These are phyloP conservation scores for Termitomyces sp. DNA, from an alignment of 768 basidiomycete genomes.

Conservation along the genomic window DNA sequence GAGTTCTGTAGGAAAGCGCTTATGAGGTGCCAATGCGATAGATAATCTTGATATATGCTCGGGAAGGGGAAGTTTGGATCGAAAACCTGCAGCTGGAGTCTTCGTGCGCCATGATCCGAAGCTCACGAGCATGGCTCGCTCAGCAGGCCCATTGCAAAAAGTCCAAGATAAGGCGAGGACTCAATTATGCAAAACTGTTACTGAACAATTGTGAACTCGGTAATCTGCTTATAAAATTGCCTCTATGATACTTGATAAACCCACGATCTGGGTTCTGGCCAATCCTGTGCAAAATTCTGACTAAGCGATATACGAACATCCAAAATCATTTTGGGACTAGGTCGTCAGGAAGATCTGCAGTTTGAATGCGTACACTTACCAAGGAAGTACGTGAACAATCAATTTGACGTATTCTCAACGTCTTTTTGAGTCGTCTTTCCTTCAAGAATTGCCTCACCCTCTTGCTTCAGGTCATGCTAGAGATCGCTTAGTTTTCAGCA, in stretches of 20 bases:
- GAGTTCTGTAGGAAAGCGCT: not conserved
- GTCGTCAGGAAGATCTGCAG: too few relatives aligned
- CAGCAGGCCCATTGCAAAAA: too few relatives aligned
- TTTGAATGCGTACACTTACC: not conserved
- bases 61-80: not conserved
- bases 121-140: not conserved
- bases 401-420: not conserved
- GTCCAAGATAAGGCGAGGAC: too few relatives aligned
- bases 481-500: not conserved
- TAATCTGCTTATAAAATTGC: not conserved
- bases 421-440: constrained; percentile 28
- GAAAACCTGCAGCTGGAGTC: not conserved
- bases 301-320: not conserved
- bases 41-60: not conserved
- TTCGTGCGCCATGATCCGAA: not conserved
- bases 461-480: constrained; percentile 40
- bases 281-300: not conserved
- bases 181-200: too few relatives aligned
- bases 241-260: too few relatives aligned
- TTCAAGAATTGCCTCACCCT: constrained; percentile 47
- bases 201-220: not conserved
- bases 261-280: not conserved
- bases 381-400: not conserved
- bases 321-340: not conserved
- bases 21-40: not conserved